Base-by-base conservation (phyloP, 257 asterid genomes). In the Haberlea rhodopensis region DNA sequence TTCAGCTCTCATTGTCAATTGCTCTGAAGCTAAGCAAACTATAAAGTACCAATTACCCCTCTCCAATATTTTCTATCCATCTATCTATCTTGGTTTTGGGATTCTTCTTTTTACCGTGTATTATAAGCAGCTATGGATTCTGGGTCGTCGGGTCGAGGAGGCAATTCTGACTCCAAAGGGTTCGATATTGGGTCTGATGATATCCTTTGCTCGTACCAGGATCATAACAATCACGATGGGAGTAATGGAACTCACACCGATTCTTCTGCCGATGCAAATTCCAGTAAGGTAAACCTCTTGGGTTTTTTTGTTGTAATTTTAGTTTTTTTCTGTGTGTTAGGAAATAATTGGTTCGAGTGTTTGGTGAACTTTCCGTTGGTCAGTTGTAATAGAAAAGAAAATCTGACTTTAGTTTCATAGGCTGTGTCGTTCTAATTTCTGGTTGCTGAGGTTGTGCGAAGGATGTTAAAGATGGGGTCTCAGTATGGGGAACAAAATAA, bases 131-230 rank as follows among this genome's bases (percentile, higher is more conserved):
- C 81, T 56, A 92, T 92, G 98, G 97, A 94, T 26, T 92, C 97
- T 53, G 91, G 96, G 69, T 76, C 95, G 5, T 54, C 87, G 59
- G 90, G 91, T 16, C 85, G 87, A 66, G 75, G 74, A 11, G 75
- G 62, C 71, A 74, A 68, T 67, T 69, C 82, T 65, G 85, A 80
- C 45, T 74, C 88, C 4, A 88, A 88, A 65, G 82, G 82, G 8
- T 92, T 82, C 77, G 95, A 78, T 72, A 87, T 92, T 60, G 99
- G 63, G 5, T 75, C 95, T 1, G 97, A 92, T 73, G 96, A 92
- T 78, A 81, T 89, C 53, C 87, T 92, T 37, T 84, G 91, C 71
- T 85, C 96, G 1, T 86, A 87, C 65, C 94, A 87, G 71, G 95
- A 89, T 75, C 85, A 70, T 70, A 87, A 65, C 46, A 75, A 77